These are phyloP conservation scores for Aphelidium insulamus DNA, from an alignment of 371 early-diverging fungal genomes.

Conservation along the genomic window DNA sequence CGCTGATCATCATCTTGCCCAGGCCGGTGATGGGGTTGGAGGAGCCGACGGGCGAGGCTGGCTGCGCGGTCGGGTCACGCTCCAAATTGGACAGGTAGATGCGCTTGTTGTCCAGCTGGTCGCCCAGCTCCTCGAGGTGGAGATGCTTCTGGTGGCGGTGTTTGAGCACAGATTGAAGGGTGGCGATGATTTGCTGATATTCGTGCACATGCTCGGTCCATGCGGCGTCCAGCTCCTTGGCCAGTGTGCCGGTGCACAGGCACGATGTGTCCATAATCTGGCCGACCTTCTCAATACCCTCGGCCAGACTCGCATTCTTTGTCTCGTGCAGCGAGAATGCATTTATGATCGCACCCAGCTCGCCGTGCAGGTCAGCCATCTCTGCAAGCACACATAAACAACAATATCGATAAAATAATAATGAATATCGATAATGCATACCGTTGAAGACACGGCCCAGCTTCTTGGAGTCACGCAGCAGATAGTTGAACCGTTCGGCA, in stretches of 20 bases:
- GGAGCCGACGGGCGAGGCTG: too few relatives aligned
- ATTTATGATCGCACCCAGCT: constrained; percentile 79
- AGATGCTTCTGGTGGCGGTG: constrained; percentile 65
- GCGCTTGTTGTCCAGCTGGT: constrained; percentile 42
- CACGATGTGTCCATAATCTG: constrained; percentile 70
- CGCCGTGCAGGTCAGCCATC: too few relatives aligned
- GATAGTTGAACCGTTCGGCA: too few relatives aligned
- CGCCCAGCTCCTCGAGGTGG: constrained; percentile 53
- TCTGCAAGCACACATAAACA: too few relatives aligned
- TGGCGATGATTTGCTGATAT: constrained; percentile 60
- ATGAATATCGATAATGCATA: too few relatives aligned
- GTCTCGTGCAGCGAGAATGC: constrained; percentile 72
- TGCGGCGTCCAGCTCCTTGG: constrained; percentile 38
- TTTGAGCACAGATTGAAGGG: constrained; percentile 59
- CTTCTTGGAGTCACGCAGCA: too few relatives aligned
- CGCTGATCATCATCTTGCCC: too few relatives aligned
- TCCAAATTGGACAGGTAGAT: constrained; percentile 35
- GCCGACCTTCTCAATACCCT: constrained; percentile 68
- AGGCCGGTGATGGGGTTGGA: too few relatives aligned
- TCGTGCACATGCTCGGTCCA: constrained; percentile 66
- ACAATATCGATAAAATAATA: too few relatives aligned
- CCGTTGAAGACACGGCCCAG: too few relatives aligned
- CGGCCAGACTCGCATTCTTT: constrained; percentile 29
- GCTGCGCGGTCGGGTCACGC: too few relatives aligned
- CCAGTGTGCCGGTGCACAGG: constrained; percentile 43